Evolutionary conservation across 768 basidiomycete species (phyloP), one percentile per base, ranked within the genome.

Genomic region (Hebeloma cylindrosporum): DNA sequence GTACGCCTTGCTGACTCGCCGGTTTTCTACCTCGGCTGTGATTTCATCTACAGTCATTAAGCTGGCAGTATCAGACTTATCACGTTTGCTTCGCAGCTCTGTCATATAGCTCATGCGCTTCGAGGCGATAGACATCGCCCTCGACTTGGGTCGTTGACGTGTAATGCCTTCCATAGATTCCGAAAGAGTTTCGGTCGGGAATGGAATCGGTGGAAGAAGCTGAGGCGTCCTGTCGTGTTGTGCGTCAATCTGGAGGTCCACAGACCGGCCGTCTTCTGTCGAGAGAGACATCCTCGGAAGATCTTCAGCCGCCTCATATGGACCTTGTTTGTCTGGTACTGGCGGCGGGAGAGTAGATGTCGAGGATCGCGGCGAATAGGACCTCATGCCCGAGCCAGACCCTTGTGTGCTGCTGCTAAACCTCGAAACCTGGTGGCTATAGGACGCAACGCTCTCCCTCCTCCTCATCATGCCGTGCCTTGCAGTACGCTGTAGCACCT

Each of bases 31-130:
- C 58, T 95, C 88, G 7, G 92, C 93, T 0, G 96, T 97, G 57
- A 99, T 96, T 67, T 99, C 93, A 59, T 99, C 95, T 17, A 99
- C 90, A 0, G 95, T 99, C 65, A 97, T 77, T 57, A 97, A 68
- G 54, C 89, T 93, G 3, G 90, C 91, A 6, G 92, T 91, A 58
- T 95, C 93, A 0, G 88, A 88, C 28, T 78, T 74, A 57, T 96
- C 92, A 16, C 88, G 82, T 61, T 83, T 88, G 62, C 81, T 88
- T 48, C 88, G 74, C 44, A 91, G 62, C 58, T 92, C 89, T 1
- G 84, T 86, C 70, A 88, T 85, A 61, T 81, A 85, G 59, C 89
- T 92, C 71, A 83, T 76, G 4, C 90, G 81, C 52, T 78, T 80
- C 27, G 78, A 84, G 30, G 75, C 73, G 37, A 69, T 70, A 11